Evolutionary conservation across 495 filamentous ascomycete genomes (phyloP), one percentile per base, ranked within the genome.

Genomic region (Trypethelium eluteriae): DNA sequence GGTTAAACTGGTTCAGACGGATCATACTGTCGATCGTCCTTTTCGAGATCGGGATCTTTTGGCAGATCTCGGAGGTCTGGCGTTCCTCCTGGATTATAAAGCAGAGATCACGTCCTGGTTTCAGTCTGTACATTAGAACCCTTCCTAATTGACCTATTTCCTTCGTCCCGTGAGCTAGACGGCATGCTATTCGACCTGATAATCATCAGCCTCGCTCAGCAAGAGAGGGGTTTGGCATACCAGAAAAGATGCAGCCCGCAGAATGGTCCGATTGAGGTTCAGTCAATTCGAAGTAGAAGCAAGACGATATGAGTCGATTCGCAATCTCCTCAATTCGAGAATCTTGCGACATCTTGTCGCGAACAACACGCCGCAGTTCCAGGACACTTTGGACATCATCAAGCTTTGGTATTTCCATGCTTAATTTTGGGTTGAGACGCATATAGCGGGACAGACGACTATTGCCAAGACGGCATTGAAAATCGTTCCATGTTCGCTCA

Each of bases 171-270:
- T 53, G 5, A 14, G 49, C 14, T 11, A 53, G 5, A 53, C 49
- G 49, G 16, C 49, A 53, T 5, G 49, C 49, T 16, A 53, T 53
- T 53, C 49, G 49, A 53, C 49, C 49, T 53, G n/a, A 18, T 18
- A 53, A 53, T 11, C n/a, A 18, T 53, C 49, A 53, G 16, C 5
- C 10, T 16, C 12, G 16, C 5, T 14, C 10, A 18, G 25, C 5
- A 18, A 18, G 25, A 18, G 25, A 12, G 5, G 10, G 9, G 5
- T 11, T 53, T 18, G 25, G 25, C 16, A 5, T 53, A 53, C 49
- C 49, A 14, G 49, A 18, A 11, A 53, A 11, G 5, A 18, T 5
- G 16, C 5, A 53, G n/a, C 10, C 5, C 16, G 5, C 16, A 14
- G 49, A 18, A 53, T 18, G 5, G 25, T 53, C 49, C 25, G 16